Evolutionary conservation across 2,329 filamentous ascomycete genomes (phyloP).

Genomic region (Aspergillus clavatus): DNA sequence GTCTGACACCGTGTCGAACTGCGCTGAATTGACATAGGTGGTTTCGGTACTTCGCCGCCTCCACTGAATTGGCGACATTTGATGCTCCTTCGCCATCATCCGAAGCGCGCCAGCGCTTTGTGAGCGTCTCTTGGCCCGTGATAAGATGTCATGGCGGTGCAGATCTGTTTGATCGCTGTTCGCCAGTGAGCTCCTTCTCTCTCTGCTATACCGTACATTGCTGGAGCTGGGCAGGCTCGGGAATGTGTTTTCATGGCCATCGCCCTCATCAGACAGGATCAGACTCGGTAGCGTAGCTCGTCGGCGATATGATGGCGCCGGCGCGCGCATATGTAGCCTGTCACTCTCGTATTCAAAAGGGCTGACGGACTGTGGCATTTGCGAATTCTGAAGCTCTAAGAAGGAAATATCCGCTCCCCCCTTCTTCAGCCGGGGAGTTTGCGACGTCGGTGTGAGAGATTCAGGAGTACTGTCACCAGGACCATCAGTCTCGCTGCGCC

Average conservation of each 20-base stretch:
- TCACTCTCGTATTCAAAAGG: conserved; percentile 20
- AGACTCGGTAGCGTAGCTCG: conserved; percentile 44
- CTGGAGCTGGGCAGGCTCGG: conserved; percentile 22
- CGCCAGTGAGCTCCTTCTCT: conserved; percentile 10
- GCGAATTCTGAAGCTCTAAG: conserved; percentile 21
- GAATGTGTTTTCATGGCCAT: conserved; percentile 30
- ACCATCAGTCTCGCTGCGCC: conserved; percentile 30
- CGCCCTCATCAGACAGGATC: conserved; percentile 41
- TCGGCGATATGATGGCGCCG: conserved; percentile 26
- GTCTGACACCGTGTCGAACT: conserved; percentile 25
- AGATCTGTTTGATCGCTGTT: conserved; percentile 16
- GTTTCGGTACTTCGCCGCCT: conserved; percentile 38
- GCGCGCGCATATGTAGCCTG: conserved; percentile 16
- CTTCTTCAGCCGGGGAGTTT: conserved; percentile 10
- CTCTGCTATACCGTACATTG: conserved; percentile 5
- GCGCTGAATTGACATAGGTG: conserved; percentile 33
- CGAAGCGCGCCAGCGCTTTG: conserved; percentile 41
- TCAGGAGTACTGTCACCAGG: conserved; percentile 23
- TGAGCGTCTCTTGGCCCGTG: conserved; percentile 40
- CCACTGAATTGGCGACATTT: conserved; percentile 40
- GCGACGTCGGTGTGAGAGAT: conserved; percentile 7
- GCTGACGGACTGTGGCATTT: conserved; percentile 20
- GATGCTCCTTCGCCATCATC: conserved; percentile 31
- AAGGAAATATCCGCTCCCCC: conserved; percentile 17
- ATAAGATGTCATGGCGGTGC: conserved; percentile 18